Conservation (phyloP, 2,329 filamentous ascomycete species). For the Xylaria sp. region DNA sequence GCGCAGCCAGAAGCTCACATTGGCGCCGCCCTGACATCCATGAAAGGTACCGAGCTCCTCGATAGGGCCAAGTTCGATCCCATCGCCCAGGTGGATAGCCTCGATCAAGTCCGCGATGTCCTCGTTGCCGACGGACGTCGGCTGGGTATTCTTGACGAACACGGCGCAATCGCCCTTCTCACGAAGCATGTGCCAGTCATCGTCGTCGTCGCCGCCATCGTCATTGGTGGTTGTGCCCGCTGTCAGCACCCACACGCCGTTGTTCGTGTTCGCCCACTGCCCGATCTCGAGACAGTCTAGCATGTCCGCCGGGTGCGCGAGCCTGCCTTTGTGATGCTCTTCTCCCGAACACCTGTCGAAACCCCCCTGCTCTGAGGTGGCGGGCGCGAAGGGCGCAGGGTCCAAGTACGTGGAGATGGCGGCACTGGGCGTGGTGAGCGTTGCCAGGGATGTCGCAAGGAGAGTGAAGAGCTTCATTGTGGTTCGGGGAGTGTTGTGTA, state of each 20-base stretch:
- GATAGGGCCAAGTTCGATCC: slow-evolving; percentile 15
- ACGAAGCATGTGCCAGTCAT: slow-evolving; percentile 35
- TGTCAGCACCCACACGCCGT: slow-evolving; percentile 34
- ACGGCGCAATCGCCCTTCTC: slow-evolving; percentile 28
- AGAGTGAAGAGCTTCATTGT: slow-evolving; percentile 28
- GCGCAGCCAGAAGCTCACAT: slow-evolving; percentile 39
- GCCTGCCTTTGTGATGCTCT: slow-evolving; percentile 4
- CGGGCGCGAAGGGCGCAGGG: slow-evolving; percentile 23
- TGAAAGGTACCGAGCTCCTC: slow-evolving; percentile 33
- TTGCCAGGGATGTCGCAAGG: slow-evolving; percentile 26
- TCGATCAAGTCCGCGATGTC: slow-evolving; percentile 37
- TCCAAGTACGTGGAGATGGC: slow-evolving; percentile 4
- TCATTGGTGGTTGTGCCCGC: slow-evolving; percentile 20
- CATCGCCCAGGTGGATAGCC: slow-evolving; percentile 16
- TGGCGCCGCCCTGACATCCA: slow-evolving; percentile 20
- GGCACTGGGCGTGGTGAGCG: slow-evolving; percentile 15
- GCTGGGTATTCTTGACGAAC: slow-evolving; percentile 28
- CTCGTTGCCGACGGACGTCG: slow-evolving; percentile 33
- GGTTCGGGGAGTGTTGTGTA: neutral
- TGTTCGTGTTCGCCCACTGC: slow-evolving; percentile 29
- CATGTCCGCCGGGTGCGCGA: slow-evolving; percentile 27
- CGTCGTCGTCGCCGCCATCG: slow-evolving; percentile 1
- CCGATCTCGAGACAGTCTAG: slow-evolving; percentile 33
- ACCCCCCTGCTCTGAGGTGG: neutral
- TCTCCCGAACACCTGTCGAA: slow-evolving; percentile 18